A percentile compares a stretch with the other conserved stretches of the same genome.
These are phyloP conservation scores for Rhazya stricta DNA, from an alignment of 257 asterid species.

Conservation along the genomic window DNA sequence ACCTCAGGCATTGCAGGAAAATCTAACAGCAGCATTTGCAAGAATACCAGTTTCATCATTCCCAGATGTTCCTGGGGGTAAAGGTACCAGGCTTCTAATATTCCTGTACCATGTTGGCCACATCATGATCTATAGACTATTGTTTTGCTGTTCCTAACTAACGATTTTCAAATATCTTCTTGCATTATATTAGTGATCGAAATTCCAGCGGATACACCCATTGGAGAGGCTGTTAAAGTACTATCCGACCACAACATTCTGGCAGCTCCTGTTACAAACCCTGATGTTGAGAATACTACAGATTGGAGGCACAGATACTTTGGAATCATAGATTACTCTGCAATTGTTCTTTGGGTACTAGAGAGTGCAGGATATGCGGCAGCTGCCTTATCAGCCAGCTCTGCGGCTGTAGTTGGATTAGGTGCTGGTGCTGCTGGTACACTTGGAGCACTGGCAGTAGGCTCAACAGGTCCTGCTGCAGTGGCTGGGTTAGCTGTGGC, in stretches of 20 bases:
- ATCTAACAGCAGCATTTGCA: slow-evolving; percentile 61
- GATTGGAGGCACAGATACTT: slow-evolving; percentile 76
- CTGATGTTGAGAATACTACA: slow-evolving; percentile 30
- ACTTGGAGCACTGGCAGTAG: slow-evolving; percentile 69
- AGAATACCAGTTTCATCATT: slow-evolving; percentile 67
- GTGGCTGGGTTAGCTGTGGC: slow-evolving; percentile 68
- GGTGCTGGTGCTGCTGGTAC: slow-evolving; percentile 79
- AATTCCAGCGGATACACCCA: slow-evolving; percentile 54
- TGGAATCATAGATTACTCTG: slow-evolving; percentile 77
- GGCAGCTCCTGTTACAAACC: slow-evolving; percentile 73
- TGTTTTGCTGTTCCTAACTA: neutral
- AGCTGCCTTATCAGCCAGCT: slow-evolving; percentile 60
- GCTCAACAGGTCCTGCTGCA: slow-evolving; percentile 76
- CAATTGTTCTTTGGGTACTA: slow-evolving; percentile 77
- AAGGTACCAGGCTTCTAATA: slow-evolving; percentile 33
- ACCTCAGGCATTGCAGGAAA: slow-evolving; percentile 53
- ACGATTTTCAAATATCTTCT: neutral
- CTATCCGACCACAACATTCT: slow-evolving; percentile 77
- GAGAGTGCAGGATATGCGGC: slow-evolving; percentile 85
- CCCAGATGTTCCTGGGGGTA: slow-evolving; percentile 84
- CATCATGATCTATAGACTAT: neutral
- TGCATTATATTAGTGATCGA: slow-evolving; percentile 49
- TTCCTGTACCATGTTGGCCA: neutral
- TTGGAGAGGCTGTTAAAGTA: slow-evolving; percentile 64
- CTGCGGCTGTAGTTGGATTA: slow-evolving; percentile 80